Percentiles rank a stretch among this genome's conserved stretches.
phyloP scores from a whole-genome alignment of 148 eudicot species.

The Chenopodium berlandieri region DNA sequence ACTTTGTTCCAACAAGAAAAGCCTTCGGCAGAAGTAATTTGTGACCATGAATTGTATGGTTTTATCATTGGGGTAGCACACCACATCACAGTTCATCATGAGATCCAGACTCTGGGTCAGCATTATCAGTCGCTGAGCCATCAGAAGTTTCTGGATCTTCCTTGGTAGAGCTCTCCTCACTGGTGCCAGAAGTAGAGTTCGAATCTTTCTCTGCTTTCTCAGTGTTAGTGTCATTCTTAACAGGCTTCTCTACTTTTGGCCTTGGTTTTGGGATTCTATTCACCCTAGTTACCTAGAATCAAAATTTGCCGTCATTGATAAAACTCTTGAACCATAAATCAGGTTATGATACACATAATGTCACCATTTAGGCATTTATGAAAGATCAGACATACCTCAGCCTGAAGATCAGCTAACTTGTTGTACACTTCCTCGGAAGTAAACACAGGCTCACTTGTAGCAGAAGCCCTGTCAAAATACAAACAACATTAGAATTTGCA shows the following conservation, averaged over 20 bases:
- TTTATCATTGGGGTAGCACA: not conserved
- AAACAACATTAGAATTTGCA: not conserved
- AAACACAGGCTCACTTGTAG: slow-evolving; percentile 56
- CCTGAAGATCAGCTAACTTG: slow-evolving; percentile 70
- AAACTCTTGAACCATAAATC: not conserved
- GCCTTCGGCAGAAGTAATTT: not conserved
- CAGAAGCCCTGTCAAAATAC: slow-evolving; percentile 49
- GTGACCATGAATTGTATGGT: not conserved
- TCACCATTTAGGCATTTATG: not conserved
- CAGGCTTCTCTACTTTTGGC: slow-evolving; percentile 87
- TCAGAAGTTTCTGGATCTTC: slow-evolving; percentile 34
- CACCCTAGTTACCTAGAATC: slow-evolving; percentile 54
- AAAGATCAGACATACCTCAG: slow-evolving; percentile 47
- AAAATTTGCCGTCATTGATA: slow-evolving; percentile 9
- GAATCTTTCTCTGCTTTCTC: slow-evolving; percentile 32
- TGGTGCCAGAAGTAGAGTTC: slow-evolving; percentile 34
- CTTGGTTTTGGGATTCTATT: slow-evolving; percentile 87
- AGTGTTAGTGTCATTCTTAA: slow-evolving; percentile 49
- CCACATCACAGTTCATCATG: slow-evolving; percentile 69
- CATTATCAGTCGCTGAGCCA: slow-evolving; percentile 30
- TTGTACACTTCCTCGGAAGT: slow-evolving; percentile 72
- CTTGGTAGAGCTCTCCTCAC: slow-evolving; percentile 38
- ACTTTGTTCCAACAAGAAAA: slow-evolving; percentile 2
- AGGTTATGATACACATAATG: not conserved
- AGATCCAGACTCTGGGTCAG: slow-evolving; percentile 29